A percentile compares a stretch with the other conserved stretches of the same genome.
Conservation (phyloP, 2,329 filamentous ascomycete species). For the Mariannaea elegans region DNA sequence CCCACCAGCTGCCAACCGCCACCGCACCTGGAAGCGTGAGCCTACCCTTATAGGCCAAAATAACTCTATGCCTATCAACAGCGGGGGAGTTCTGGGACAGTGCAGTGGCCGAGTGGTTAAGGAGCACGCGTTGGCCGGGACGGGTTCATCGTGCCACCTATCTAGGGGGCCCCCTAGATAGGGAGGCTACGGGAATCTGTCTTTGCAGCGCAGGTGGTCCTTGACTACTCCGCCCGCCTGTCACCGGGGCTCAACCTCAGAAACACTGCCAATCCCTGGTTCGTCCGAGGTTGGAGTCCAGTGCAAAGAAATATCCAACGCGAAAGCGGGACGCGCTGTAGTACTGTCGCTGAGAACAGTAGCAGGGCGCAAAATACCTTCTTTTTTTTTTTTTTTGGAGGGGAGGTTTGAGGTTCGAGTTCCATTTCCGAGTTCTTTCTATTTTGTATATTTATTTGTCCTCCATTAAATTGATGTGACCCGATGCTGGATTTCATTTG, state of each 20-base stretch:
- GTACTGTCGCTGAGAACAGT: conserved; percentile 33
- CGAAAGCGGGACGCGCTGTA: conserved; percentile 40
- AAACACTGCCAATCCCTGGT: conserved; percentile 36
- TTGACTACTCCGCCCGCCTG: neutral
- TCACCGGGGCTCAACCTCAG: conserved; percentile 22
- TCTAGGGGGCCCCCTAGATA: neutral
- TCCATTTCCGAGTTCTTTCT: neutral
- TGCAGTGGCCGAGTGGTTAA: conserved; percentile 9
- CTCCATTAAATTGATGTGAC: neutral
- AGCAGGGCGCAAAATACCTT: conserved; percentile 27
- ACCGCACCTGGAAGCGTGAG: neutral
- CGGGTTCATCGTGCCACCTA: neutral
- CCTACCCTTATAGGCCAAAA: conserved; percentile 16
- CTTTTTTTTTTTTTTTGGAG: conserved; percentile 12
- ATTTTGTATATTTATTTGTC: neutral
- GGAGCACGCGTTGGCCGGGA: neutral
- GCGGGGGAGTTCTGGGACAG: conserved; percentile 16
- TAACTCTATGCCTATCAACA: conserved; percentile 7
- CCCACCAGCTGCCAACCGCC: conserved; percentile 19
- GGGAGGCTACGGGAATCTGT: neutral
- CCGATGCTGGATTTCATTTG: too few relatives aligned
- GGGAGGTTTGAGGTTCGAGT: conserved; percentile 6
- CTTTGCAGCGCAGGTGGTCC: neutral
- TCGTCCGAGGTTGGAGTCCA: conserved; percentile 30
- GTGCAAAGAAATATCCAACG: conserved; percentile 42